A percentile compares a stretch with the other conserved stretches of the same genome.
Evolutionary conservation across 805 yeast species (phyloP).

Genomic region (Ogataea saltuana): DNA sequence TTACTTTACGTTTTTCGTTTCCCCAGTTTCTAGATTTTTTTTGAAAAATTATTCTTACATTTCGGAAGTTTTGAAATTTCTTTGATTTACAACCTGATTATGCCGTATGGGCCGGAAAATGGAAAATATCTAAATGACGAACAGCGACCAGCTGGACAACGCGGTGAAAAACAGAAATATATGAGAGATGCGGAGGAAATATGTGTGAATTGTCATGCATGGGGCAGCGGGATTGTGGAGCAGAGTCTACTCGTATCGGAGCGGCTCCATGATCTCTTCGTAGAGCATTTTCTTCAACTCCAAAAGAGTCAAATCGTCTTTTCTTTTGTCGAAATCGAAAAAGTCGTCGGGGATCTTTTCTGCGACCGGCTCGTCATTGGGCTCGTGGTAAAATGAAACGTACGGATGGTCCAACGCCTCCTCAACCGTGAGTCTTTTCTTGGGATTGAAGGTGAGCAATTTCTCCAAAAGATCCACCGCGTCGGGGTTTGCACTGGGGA

Average conservation of each 20-base stretch:
- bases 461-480: constrained; percentile 69
- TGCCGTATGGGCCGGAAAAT: no score
- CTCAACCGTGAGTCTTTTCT: constrained; percentile 76
- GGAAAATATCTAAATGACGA: background rate
- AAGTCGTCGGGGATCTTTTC: constrained; percentile 82
- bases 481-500: constrained; percentile 57
- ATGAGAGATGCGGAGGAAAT: constrained; percentile 6
- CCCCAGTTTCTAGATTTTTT: no score
- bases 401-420: constrained; percentile 89
- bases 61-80: no score
- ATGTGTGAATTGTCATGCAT: background rate
- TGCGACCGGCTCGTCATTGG: constrained; percentile 88
- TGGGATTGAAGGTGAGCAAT: constrained; percentile 81
- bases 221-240: constrained; percentile 16
- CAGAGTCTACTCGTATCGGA: constrained; percentile 19
- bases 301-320: constrained; percentile 72
- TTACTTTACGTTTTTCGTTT: no score
- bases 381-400: constrained; percentile 86
- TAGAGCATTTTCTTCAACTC: constrained; percentile 79
- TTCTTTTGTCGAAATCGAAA: constrained; percentile 83
- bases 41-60: no score
- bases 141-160: background rate
- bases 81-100: no score
- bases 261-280: constrained; percentile 71
- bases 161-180: constrained; percentile 4